Base-by-base conservation (phyloP, 805 yeast species). In the Metschnikowia colocasiae region DNA sequence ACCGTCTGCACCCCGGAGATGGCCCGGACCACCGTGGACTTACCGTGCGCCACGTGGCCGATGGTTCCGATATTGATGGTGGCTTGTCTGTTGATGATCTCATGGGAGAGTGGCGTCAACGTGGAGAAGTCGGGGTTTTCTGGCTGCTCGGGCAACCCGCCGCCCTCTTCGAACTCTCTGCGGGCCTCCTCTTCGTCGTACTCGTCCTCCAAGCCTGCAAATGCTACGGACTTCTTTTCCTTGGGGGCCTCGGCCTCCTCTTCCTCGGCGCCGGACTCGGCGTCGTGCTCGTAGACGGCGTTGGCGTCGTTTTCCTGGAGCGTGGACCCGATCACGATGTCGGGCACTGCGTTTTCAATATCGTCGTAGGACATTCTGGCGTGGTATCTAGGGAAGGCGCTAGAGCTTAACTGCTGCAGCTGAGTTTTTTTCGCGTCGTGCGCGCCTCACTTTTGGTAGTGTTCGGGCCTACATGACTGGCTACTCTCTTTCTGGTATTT, bases 1-100 rank as follows among this genome's bases (percentile, higher is more conserved):
- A 94, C 99, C 18, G 99, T 94, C 69, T 95, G 99, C 38, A 95
- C 98, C 53, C 99, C 98, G 2, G 98, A 91, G 58, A 94, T 94
- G 54, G 96, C 96, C 71, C 91, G 85, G 36, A 89, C 96, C 31
- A 89, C 96, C 9, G 96, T 89, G 48, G 90, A 82, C 69, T 89
- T 89, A 71, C 96, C 96, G 75, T 89, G 96, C 48, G 96, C 96
- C 58, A 89, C 96, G 71, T 88, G 96, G 52, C 96, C 96, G 68
- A 89, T 89, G 50, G 96, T 89, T 71, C 99, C 99, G 64, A 94
- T 94, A 71, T 94, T 94, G 66, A 94, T 89, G 42, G 99, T 94
- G 53, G 99, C 99, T 75, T 94, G 99, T 80, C 99, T 87, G 69
- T 87, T 88, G 73, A 94, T 94, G 65, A 94, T 95, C 63, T 91